Base-by-base conservation (phyloP, 495 filamentous ascomycete species). In the Echria macrotheca region DNA sequence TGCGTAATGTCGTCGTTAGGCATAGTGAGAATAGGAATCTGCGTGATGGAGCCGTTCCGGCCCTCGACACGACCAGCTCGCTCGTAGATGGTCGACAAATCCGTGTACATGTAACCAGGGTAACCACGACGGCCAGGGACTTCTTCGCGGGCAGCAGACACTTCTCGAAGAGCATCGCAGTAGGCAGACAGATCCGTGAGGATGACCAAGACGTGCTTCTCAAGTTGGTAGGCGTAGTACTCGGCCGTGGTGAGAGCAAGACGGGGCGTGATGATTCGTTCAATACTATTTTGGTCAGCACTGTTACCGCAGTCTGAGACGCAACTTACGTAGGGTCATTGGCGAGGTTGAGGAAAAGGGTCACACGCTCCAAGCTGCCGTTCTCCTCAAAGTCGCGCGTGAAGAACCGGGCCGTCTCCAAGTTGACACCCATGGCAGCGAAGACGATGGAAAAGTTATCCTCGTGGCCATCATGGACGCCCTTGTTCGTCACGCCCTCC, bases 101-200 rank as follows among this genome's bases (percentile, higher is more conserved):
- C 94, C 47, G 94, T 99, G 77, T 99, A 99, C 94, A 99, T 99
- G 78, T 99, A 99, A 89, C 94, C 94, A 42, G 94, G 94, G 75
- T 95, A 99, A 76, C 94, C 94, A 80, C 94, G 90, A 69, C 94
- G 91, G 77, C 94, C 94, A 49, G 94, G 94, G 35, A 99, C 94
- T 86, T 99, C 94, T 80, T 99, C 94, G 70, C 94, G 81, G 32
- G 94, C 94, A 37, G 94, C 90, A 12, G 94, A 99, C 33, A 96
- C 91, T 69, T 96, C 94, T 72, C 94, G 94, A 53, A 99, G 83
- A 54, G 94, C 94, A 69, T 99, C 94, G 67, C 94, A 99, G 78
- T 97, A 99, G 14, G 94, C 87, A 9, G 94, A 91, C 33, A 99
- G 73, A 79, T 99, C 94, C 29, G 94, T 97, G 67, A 99, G 85